Base-by-base conservation (phyloP, 768 basidiomycete species). In the Auricularia cornea region DNA sequence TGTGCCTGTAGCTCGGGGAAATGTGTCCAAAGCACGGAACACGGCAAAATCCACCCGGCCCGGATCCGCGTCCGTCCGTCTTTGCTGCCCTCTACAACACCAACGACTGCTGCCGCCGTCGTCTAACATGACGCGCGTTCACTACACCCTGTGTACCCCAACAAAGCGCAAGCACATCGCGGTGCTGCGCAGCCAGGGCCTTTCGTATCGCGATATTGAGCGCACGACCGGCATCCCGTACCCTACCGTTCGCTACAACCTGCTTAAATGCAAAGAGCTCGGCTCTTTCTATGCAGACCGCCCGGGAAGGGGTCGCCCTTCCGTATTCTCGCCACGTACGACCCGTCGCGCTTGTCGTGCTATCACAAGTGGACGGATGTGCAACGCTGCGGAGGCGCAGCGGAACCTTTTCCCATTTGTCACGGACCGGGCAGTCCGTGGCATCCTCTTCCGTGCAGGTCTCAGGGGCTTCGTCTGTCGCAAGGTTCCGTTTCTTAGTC, bases 401-500 rank as follows among this genome's bases (percentile, higher is more conserved):
- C 31, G 56, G 31, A 12, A 31, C 48, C 62, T 63, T 18, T 63
- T 63, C 40, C 62, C 29, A 6, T 6, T 29, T 10, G 14, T 63
- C 57, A 59, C 23, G 6, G 23, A 18, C 14, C n/a, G 23, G 10
- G 60, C 63, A 3, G 32, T 63, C 4, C 41, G 62, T 32, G 14
- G 51, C 11, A 12, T 16, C 14, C 62, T 66, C 33, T 33, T 41
- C 26, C 2, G 38, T 14, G 48, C 33, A n/a, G 65, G 65, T 32
- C 62, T 66, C 38, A 63, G 30, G 30, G 57, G 63, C 14, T 20
- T 3, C 29, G 44, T 66, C 48, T 32, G 62, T 35, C 51, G 26
- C 23, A 54, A 51, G 44, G 1, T 62, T 61, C 73, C 73, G 6
- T 68, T 69, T 32, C 61, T 75, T 51, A 51, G 66, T 2, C 3